Evolutionary conservation across 306 rosid species (phyloP), one percentile per base, ranked within the genome.

Genomic region (Cicer bijugum): DNA sequence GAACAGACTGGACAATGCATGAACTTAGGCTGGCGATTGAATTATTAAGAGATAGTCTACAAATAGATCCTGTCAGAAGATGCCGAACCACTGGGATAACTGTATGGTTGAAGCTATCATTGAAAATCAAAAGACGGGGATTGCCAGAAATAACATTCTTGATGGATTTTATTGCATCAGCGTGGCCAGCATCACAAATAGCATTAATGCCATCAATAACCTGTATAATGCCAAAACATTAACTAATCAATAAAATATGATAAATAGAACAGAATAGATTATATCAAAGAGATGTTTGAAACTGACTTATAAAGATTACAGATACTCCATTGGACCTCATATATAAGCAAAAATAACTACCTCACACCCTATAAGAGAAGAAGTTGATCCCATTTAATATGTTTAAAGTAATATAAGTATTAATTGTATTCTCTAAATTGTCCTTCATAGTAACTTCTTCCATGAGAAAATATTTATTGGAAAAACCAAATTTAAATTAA

Each of bases 161-260:
- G 63, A 91, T 86, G 56, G 90, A 82, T 76, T 85, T 83, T 60
- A 81, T 60, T 60, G 77, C 58, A 82, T 91, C 89, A 61, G 74
- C 35, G 71, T 82, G 85, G 57, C 86, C 92, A 60, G 82, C 51
- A 52, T 58, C 57, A 45, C 82, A 75, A 56, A 86, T 75, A 71
- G 87, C 74, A 65, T 86, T 81, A 60, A 90, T 81, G 75, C 90
- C 97, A 63, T 94, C 93, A 40, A 91, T 82, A 10, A 91, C 95
- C 99, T 94, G 72, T 79, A 55, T 72, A 79, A 69, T 64, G 53
- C 75, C 46, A 65, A 82, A 55, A 72, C 8, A 48, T 78, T 52
- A 39, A 61, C 74, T 45, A 78, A 71, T 59, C 37, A 79, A 80
- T 69, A 14, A 16, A 12, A 15, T 68, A 81, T 44, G 52, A 78